A percentile compares a stretch with the other conserved stretches of the same genome.
Conservation (phyloP, 2,329 filamentous ascomycete genomes). For the Chaetoscypha palmicola region DNA sequence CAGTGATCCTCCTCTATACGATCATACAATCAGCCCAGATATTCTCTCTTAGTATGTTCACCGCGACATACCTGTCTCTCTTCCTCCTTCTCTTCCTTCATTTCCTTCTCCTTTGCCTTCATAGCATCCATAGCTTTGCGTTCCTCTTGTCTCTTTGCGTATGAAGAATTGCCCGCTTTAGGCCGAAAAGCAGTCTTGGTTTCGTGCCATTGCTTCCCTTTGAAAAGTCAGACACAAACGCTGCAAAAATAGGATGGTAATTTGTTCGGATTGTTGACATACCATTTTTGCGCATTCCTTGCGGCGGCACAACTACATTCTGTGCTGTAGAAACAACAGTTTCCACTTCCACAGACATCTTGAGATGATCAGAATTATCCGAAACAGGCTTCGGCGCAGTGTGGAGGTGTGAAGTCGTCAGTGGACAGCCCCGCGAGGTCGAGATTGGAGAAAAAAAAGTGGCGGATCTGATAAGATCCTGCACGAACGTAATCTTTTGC, state of each 20-base stretch:
- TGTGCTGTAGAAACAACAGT: slow-evolving; percentile 4
- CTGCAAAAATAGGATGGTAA: not conserved
- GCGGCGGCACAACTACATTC: slow-evolving; percentile 5
- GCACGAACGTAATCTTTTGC: too few relatives aligned
- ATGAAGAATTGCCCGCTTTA: slow-evolving; percentile 68
- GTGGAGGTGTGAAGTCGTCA: not conserved
- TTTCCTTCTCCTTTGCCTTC: slow-evolving; percentile 89
- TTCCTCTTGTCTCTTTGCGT: slow-evolving; percentile 65
- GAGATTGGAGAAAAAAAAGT: slow-evolving; percentile 7
- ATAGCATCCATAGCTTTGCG: slow-evolving; percentile 65
- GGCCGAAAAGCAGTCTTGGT: slow-evolving; percentile 81
- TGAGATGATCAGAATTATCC: not conserved
- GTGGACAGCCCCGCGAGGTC: not conserved
- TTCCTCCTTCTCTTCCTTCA: slow-evolving; percentile 94
- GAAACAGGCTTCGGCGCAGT: not conserved
- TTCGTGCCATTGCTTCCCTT: slow-evolving; percentile 93
- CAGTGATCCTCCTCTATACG: slow-evolving; percentile 66
- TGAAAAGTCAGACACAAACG: slow-evolving; percentile 11
- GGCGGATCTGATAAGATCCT: slow-evolving; percentile 7
- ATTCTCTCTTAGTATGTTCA: too few relatives aligned
- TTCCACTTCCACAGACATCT: slow-evolving; percentile 24
- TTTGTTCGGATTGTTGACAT: slow-evolving; percentile 24
- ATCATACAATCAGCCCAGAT: too few relatives aligned
- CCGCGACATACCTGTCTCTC: slow-evolving; percentile 61
- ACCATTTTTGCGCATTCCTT: slow-evolving; percentile 81